Percentiles rank a stretch among this genome's conserved stretches.
Evolutionary conservation across 495 filamentous ascomycete genomes (phyloP).

Genomic region (Lentithecium fluviatile): DNA sequence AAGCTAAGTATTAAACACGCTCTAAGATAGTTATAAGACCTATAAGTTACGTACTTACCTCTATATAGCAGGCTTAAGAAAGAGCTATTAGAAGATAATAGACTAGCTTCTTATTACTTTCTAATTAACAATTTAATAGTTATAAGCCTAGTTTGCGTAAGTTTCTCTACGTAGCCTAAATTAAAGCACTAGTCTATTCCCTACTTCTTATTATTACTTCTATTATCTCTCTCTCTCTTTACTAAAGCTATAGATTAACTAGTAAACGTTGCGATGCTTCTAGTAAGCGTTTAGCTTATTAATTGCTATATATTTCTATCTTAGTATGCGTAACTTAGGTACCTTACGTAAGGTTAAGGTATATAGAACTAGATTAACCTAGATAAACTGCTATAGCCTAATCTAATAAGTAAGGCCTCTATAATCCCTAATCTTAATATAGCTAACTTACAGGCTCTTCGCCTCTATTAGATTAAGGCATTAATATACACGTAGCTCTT

Average conservation of each 20-base stretch:
- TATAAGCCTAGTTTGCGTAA: not conserved
- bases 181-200: conserved; percentile 5
- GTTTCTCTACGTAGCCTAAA: not conserved
- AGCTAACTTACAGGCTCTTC: too few species aligned
- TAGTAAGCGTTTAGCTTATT: too few species aligned
- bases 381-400: conserved; percentile 1
- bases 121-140: too few species aligned
- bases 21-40: not conserved
- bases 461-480: too few species aligned
- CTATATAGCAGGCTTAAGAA: too few species aligned
- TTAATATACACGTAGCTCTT: too few species aligned
- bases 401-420: conserved; percentile 1
- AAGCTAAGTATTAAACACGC: not conserved
- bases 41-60: too few species aligned
- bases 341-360: conserved; percentile 11
- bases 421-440: not conserved
- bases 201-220: not conserved
- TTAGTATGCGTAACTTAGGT: conserved; percentile 18
- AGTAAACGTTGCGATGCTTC: too few species aligned
- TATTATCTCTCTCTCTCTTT: too few species aligned
- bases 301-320: too few species aligned
- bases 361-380: conserved; percentile 11
- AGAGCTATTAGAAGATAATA: too few species aligned
- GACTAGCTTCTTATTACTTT: too few species aligned
- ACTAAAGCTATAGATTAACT: conserved; percentile 22